Evolutionary conservation across 2,329 filamentous ascomycete species (phyloP).

Genomic region (Apiospora koreana): DNA sequence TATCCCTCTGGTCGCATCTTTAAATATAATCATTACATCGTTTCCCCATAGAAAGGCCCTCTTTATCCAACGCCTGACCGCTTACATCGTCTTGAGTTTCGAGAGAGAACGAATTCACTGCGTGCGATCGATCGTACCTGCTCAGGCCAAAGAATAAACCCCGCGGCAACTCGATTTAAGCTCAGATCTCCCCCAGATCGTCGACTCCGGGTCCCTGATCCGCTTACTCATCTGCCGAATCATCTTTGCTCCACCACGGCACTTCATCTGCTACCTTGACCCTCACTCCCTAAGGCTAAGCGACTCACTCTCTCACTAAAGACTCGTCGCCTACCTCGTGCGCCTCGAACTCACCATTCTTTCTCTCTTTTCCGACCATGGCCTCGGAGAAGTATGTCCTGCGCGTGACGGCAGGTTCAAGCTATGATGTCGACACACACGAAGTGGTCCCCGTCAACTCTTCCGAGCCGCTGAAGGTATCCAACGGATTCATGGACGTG

Average conservation of each 20-base stretch:
- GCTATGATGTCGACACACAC: conserved; percentile 74
- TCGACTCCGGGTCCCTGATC: not conserved
- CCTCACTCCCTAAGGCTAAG: not conserved
- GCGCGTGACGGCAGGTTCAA: conserved; percentile 76
- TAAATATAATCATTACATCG: not conserved
- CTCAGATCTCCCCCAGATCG: not conserved
- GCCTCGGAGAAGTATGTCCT: conserved; percentile 69
- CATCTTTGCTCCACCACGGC: not conserved
- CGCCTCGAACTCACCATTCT: no score
- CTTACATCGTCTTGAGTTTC: not conserved
- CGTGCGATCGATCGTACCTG: not conserved
- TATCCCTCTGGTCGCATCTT: not conserved
- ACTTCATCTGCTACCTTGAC: no score
- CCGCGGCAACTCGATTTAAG: not conserved
- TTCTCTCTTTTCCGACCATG: not conserved
- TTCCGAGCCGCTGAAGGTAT: conserved; percentile 61
- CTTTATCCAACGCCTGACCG: not conserved
- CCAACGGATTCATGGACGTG: conserved; percentile 63
- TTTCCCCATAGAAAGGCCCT: not conserved
- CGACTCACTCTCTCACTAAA: not conserved
- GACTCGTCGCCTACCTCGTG: no score
- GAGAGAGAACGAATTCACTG: not conserved
- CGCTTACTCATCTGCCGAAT: not conserved
- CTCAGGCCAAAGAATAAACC: not conserved
- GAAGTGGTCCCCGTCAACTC: conserved; percentile 75